These are phyloP conservation scores for Lecanoromycetidae sp. DNA, from an alignment of 2,329 filamentous ascomycete species.

Conservation along the genomic window DNA sequence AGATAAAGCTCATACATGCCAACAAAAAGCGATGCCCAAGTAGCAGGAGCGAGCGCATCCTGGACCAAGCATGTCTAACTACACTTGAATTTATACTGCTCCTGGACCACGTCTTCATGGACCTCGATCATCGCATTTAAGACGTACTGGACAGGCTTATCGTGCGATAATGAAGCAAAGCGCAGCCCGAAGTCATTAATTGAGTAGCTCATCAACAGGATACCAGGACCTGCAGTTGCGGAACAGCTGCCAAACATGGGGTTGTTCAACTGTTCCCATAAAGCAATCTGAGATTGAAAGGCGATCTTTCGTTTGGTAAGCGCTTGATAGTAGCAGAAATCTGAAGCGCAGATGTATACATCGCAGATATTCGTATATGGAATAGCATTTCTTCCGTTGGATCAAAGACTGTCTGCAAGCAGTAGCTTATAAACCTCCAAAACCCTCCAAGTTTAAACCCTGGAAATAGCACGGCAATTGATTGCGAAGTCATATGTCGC, in stretches of 20 bases:
- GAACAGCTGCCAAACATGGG: constrained; percentile 55
- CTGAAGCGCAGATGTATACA: neutral
- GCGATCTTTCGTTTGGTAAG: constrained; percentile 46
- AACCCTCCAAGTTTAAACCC: constrained; percentile 50
- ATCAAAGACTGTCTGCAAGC: constrained; percentile 25
- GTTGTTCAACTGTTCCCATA: constrained; percentile 42
- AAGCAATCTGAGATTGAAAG: constrained; percentile 55
- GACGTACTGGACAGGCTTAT: constrained; percentile 50
- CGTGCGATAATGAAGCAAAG: constrained; percentile 40
- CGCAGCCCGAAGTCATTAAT: constrained; percentile 35
- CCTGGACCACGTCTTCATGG: constrained; percentile 47
- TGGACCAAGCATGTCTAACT: constrained; percentile 54
- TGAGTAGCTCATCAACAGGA: constrained; percentile 49
- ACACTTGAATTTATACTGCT: constrained; percentile 54
- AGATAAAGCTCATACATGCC: constrained; percentile 59
- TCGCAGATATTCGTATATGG: constrained; percentile 40
- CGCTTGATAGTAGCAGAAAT: constrained; percentile 32
- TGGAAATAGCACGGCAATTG: constrained; percentile 53
- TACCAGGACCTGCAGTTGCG: constrained; percentile 44
- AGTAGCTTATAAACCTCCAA: constrained; percentile 42
- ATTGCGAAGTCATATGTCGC: constrained; percentile 54
- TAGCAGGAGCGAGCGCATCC: constrained; percentile 49
- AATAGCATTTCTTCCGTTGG: constrained; percentile 35
- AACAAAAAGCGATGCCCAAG: constrained; percentile 48
- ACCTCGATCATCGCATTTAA: constrained; percentile 55